These are phyloP conservation scores for Metschnikowia lunata DNA, from an alignment of 805 yeast species.

Conservation along the genomic window DNA sequence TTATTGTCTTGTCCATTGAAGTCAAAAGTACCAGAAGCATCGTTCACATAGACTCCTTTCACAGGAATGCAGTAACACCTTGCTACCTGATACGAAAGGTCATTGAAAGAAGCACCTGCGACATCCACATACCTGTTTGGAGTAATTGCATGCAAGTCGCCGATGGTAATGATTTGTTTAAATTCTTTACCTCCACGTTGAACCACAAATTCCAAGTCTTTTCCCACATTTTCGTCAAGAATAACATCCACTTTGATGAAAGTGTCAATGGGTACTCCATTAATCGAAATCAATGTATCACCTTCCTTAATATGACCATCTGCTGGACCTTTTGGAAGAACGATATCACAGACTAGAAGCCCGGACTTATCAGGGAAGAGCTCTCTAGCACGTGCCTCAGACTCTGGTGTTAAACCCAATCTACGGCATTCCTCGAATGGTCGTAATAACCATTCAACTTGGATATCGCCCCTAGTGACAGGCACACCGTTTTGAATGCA, in stretches of 20 bases:
- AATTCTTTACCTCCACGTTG: slow-evolving; percentile 56
- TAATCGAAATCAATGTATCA: slow-evolving; percentile 72
- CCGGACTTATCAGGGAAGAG: slow-evolving; percentile 74
- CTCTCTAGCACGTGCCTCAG: slow-evolving; percentile 65
- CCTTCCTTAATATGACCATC: slow-evolving; percentile 74
- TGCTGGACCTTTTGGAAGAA: slow-evolving; percentile 84
- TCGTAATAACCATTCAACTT: slow-evolving; percentile 80
- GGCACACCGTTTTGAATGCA: slow-evolving; percentile 59
- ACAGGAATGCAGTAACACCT: slow-evolving; percentile 80
- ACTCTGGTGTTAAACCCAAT: slow-evolving; percentile 71
- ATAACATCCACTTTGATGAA: slow-evolving; percentile 81
- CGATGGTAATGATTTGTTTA: slow-evolving; percentile 50
- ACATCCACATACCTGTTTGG: slow-evolving; percentile 79
- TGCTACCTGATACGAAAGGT: slow-evolving; percentile 84
- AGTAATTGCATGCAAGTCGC: slow-evolving; percentile 75
- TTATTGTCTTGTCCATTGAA: slow-evolving; percentile 52
- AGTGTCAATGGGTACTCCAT: slow-evolving; percentile 58
- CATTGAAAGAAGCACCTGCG: slow-evolving; percentile 83
- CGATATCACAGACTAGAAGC: slow-evolving; percentile 73
- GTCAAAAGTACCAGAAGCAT: slow-evolving; percentile 74
- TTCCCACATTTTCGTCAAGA: slow-evolving; percentile 66
- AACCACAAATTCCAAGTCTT: slow-evolving; percentile 49
- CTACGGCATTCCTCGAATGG: slow-evolving; percentile 91
- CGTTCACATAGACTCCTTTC: slow-evolving; percentile 74
- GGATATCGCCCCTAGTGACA: slow-evolving; percentile 86